Percentiles rank a stretch among this genome's conserved stretches.
Conservation (phyloP, 345 rosid species). For the Brassica carinata region DNA sequence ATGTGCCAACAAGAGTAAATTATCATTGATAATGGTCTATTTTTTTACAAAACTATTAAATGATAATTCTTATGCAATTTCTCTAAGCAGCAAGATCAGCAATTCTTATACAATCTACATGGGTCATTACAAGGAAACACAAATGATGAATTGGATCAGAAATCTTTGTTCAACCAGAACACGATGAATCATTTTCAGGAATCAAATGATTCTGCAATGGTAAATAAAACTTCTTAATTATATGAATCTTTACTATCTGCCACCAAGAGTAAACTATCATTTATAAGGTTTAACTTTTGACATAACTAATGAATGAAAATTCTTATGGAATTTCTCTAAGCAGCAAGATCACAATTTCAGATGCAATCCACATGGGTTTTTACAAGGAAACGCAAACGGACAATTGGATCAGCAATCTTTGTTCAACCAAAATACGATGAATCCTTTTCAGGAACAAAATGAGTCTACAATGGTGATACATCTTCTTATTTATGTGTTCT, state of each 20-base stretch:
- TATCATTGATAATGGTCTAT: neutral
- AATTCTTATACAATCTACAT: neutral
- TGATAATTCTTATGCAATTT: neutral
- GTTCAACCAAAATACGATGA: neutral
- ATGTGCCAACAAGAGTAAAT: neutral
- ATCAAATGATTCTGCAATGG: slow-evolving; percentile 11
- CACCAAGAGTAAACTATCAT: neutral
- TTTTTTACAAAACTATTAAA: neutral
- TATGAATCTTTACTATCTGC: neutral
- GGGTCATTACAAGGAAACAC: neutral
- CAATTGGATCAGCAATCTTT: neutral
- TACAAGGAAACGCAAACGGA: neutral
- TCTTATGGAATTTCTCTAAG: neutral
- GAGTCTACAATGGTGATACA: slow-evolving; percentile 6
- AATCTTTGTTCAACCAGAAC: neutral
- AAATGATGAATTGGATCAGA: neutral
- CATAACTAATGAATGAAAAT: neutral
- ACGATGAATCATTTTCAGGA: neutral
- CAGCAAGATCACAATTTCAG: neutral
- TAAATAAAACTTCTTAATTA: neutral
- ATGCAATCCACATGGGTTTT: neutral
- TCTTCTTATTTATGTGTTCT: neutral
- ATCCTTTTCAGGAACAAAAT: slow-evolving; percentile 3
- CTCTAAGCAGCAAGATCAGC: neutral
- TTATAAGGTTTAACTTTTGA: neutral